Percentiles rank a stretch among this genome's conserved stretches.
These are phyloP conservation scores for Entophlyctis luteolus DNA, from an alignment of 192 early-diverging fungal genomes.

Conservation along the genomic window DNA sequence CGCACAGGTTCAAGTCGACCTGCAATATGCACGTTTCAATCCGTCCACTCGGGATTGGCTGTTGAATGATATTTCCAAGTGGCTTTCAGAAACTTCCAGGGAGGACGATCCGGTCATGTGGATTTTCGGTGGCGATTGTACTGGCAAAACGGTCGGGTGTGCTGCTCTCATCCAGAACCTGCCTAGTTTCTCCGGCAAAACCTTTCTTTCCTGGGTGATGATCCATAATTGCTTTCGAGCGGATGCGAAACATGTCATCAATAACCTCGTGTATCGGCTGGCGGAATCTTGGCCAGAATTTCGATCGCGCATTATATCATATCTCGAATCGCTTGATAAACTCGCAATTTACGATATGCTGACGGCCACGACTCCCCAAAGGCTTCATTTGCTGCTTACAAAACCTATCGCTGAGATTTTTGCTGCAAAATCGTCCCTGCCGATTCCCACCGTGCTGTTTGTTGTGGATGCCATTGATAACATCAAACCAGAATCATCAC, in stretches of 20 bases:
- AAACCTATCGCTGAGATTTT: neutral
- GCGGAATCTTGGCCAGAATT: conserved; percentile 9
- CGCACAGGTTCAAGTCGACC: neutral
- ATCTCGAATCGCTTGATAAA: neutral
- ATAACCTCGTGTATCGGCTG: conserved; percentile 12
- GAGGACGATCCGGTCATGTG: conserved; percentile 2
- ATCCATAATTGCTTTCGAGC: neutral
- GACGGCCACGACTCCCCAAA: neutral
- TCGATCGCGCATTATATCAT: neutral
- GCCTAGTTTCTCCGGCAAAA: neutral
- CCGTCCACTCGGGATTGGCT: conserved; percentile 16
- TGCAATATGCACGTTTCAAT: conserved; percentile 1
- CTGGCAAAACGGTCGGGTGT: conserved; percentile 5
- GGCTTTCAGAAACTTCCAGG: neutral
- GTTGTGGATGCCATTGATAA: conserved; percentile 15
- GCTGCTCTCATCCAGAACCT: conserved; percentile 12
- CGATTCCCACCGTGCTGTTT: neutral
- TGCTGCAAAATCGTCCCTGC: neutral
- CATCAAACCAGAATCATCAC: neutral
- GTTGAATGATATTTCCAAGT: conserved; percentile 11
- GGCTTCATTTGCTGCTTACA: neutral
- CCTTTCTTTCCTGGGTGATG: neutral
- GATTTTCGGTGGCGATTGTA: neutral
- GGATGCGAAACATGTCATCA: neutral
- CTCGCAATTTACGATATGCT: neutral